Evolutionary conservation across 345 rosid genomes (phyloP), one percentile per base, ranked within the genome.

Genomic region (Gossypium longicalyx): DNA sequence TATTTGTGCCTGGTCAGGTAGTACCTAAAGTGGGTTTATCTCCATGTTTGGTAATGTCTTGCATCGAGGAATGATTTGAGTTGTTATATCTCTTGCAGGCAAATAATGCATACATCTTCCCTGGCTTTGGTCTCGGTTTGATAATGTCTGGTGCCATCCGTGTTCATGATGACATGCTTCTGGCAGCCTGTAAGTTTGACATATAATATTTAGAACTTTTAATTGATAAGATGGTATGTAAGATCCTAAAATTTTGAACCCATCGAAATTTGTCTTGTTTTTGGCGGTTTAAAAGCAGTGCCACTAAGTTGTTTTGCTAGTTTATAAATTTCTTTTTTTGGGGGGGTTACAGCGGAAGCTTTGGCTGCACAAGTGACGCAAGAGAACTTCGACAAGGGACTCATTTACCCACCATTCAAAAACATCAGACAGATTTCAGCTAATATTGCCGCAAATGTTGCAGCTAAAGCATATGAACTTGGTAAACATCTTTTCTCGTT

Each of bases 91-190:
- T 63, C 54, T 12, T 80, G 71, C 90, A 92, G 98, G 93, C 97
- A 61, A 94, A 94, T 83, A 94, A 94, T 76, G 98, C 98, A 12
- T 94, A 94, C 82, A 88, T 94, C 66, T 94, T 92, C 87, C 98
- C 98, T 27, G 98, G 98, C 75, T 80, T 94, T 47, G 98, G 98
- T 70, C 87, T 94, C 72, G 98, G 98, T 64, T 82, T 94, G 76
- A 86, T 94, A 73, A 92, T 92, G 93, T 94, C 98, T 6, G 98
- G 98, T n/a, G 78, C 98, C 17, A 92, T 94, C 65, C 98, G 97
- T 4, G 97, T 90, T 63, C 98, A 92, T 8, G 97, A 94, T 51
- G 93, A 90, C 80, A 90, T 94, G 98, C 97, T 94, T 77, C 83
- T 94, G 74, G 97, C 90, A 12, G 97, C 97, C 49, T 82, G 97